These are phyloP conservation scores for Melampsora allii-populina DNA, from an alignment of 1,284 basidiomycete genomes.

Conservation along the genomic window DNA sequence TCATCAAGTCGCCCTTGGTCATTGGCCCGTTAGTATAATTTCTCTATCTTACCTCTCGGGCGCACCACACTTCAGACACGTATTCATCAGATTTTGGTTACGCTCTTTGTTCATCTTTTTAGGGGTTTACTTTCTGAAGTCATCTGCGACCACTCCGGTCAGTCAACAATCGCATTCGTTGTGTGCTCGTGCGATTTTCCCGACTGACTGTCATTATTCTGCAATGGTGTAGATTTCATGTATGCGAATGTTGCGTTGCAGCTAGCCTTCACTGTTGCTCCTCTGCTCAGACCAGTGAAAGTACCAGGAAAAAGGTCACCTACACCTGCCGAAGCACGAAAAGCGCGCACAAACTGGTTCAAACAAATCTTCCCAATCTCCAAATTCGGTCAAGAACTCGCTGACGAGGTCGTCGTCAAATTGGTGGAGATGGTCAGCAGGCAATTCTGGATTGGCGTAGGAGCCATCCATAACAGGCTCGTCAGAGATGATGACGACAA, in stretches of 20 bases:
- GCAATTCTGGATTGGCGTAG: constrained; percentile 32
- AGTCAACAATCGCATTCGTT: neutral
- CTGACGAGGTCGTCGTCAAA: constrained; percentile 9
- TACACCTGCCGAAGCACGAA: neutral
- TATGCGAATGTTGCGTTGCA: constrained; percentile 27
- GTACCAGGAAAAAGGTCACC: neutral
- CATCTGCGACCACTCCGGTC: constrained; percentile 29
- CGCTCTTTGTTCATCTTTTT: neutral
- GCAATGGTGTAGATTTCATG: constrained; percentile 18
- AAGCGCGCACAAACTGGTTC: constrained; percentile 26
- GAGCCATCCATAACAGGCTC: constrained; percentile 22
- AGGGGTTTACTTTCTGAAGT: constrained; percentile 39
- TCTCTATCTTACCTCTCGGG: neutral
- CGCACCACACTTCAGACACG: neutral
- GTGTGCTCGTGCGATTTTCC: neutral
- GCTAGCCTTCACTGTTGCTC: constrained; percentile 35
- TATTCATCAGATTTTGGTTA: neutral
- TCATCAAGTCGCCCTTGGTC: constrained; percentile 13
- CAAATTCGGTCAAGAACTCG: constrained; percentile 17
- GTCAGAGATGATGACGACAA: constrained; percentile 21
- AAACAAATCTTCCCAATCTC: constrained; percentile 27
- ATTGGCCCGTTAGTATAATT: constrained; percentile 29
- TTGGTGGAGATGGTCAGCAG: constrained; percentile 22
- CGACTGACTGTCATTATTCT: neutral
- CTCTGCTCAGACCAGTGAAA: constrained; percentile 7